Conservation (phyloP, 352 stramenopile genomes). For the Phytophthora lateralis region DNA sequence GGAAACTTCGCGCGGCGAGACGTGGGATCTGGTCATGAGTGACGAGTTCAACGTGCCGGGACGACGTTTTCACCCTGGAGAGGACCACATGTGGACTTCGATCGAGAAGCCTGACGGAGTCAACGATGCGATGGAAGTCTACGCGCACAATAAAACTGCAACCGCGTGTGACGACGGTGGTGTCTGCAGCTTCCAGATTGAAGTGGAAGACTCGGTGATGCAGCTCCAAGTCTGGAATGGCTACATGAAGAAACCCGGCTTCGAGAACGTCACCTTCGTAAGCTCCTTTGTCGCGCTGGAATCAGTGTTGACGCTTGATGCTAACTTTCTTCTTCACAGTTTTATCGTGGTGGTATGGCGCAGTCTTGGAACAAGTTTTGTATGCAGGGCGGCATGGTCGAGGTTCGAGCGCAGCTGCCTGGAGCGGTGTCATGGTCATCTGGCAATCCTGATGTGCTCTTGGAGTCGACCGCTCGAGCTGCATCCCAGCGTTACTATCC, state of each 20-base stretch:
- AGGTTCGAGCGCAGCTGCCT: constrained; percentile 81
- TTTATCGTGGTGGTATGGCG: constrained; percentile 84
- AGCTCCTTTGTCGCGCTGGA: not conserved
- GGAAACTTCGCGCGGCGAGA: constrained; percentile 54
- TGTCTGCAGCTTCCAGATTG: constrained; percentile 46
- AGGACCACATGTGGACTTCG: constrained; percentile 92
- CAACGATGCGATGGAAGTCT: constrained; percentile 91
- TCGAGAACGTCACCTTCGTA: constrained; percentile 51
- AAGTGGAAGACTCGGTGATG: constrained; percentile 38
- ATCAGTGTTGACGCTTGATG: constrained; percentile 37
- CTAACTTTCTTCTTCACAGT: constrained; percentile 22
- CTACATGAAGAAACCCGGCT: constrained; percentile 38
- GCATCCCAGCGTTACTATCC: constrained; percentile 51
- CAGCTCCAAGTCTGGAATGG: constrained; percentile 52
- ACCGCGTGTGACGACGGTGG: constrained; percentile 40
- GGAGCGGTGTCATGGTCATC: constrained; percentile 52
- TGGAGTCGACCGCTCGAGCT: constrained; percentile 36
- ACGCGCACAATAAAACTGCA: constrained; percentile 82
- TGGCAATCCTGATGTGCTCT: constrained; percentile 48
- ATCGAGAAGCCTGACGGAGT: constrained; percentile 94
- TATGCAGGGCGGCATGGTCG: constrained; percentile 90
- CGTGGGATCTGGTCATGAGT: constrained; percentile 90
- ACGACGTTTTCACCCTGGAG: constrained; percentile 85
- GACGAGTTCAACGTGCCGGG: constrained; percentile 93
- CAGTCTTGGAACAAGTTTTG: constrained; percentile 95